These are phyloP conservation scores for Malassezia vespertilionis DNA, from an alignment of 1,284 basidiomycete species.

Conservation along the genomic window DNA sequence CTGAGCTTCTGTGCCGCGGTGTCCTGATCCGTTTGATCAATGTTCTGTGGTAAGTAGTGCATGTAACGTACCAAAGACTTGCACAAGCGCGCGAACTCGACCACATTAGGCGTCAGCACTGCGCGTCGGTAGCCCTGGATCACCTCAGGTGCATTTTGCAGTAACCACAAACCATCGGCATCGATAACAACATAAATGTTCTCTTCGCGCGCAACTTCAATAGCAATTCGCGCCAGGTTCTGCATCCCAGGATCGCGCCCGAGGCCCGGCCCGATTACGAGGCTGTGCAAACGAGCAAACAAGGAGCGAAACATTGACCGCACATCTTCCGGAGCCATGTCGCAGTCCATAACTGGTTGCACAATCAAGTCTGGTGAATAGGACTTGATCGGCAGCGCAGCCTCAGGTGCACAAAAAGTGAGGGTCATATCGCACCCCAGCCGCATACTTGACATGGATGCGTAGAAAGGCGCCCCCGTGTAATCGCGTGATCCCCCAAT, in stretches of 20 bases:
- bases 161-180: conserved; percentile 73
- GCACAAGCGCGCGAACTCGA: conserved; percentile 77
- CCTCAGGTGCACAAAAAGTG: conserved; percentile 82
- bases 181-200: conserved; percentile 85
- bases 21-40: conserved; percentile 20
- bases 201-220: conserved; percentile 52
- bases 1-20: conserved; percentile 54
- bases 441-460: conserved; percentile 29
- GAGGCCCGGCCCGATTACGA: conserved; percentile 77
- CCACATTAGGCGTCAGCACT: conserved; percentile 83
- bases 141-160: conserved; percentile 63
- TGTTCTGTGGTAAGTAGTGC: conserved; percentile 33
- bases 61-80: conserved; percentile 54
- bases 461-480: conserved; percentile 82
- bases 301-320: conserved; percentile 58
- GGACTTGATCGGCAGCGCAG: conserved; percentile 81
- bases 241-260: conserved; percentile 77
- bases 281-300: conserved; percentile 73
- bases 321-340: conserved; percentile 44
- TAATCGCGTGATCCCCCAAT: conserved; percentile 88
- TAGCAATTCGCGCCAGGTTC: conserved; percentile 53
- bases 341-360: conserved; percentile 64
- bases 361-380: conserved; percentile 91
- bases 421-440: conserved; percentile 80
- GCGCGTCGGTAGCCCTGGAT: conserved; percentile 70